Percentiles rank a stretch among this genome's conserved stretches.
These are phyloP conservation scores for Puccinia horiana DNA, from an alignment of 1,284 basidiomycete species.

Conservation along the genomic window DNA sequence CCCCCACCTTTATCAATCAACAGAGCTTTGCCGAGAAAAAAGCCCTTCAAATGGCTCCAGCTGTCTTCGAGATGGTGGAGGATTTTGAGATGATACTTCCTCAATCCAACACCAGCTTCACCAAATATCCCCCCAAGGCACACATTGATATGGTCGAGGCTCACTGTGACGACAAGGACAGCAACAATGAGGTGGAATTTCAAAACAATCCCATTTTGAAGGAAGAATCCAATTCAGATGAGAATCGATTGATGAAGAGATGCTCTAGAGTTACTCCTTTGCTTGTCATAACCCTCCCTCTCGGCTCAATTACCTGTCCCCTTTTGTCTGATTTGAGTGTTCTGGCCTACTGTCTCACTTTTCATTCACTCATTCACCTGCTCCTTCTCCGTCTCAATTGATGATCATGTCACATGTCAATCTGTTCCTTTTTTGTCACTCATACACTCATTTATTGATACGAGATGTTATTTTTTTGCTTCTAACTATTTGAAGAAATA, in stretches of 20 bases:
- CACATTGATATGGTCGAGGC: not conserved
- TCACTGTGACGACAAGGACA: not conserved
- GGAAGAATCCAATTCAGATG: not conserved
- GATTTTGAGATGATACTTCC: conserved; percentile 11
- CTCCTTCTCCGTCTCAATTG: too few species aligned
- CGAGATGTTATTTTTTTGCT: too few species aligned
- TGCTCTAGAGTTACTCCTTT: not conserved
- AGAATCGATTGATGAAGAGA: conserved; percentile 13
- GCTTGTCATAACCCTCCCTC: too few species aligned
- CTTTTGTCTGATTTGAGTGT: too few species aligned
- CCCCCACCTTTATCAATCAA: not conserved
- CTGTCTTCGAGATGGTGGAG: not conserved
- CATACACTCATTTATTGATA: too few species aligned
- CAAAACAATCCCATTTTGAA: not conserved
- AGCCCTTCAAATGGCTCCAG: not conserved
- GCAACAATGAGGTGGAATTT: not conserved
- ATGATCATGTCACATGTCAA: too few species aligned
- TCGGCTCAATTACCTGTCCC: too few species aligned
- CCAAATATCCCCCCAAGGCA: not conserved
- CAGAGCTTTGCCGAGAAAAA: conserved; percentile 17
- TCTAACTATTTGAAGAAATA: too few species aligned
- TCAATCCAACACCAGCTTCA: not conserved
- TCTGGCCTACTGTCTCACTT: too few species aligned
- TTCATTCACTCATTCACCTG: too few species aligned
- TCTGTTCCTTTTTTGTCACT: too few species aligned